Percentiles rank a stretch among this genome's conserved stretches.
Conservation (phyloP, 495 filamentous ascomycete genomes). For the Lineolata rhizophorae region DNA sequence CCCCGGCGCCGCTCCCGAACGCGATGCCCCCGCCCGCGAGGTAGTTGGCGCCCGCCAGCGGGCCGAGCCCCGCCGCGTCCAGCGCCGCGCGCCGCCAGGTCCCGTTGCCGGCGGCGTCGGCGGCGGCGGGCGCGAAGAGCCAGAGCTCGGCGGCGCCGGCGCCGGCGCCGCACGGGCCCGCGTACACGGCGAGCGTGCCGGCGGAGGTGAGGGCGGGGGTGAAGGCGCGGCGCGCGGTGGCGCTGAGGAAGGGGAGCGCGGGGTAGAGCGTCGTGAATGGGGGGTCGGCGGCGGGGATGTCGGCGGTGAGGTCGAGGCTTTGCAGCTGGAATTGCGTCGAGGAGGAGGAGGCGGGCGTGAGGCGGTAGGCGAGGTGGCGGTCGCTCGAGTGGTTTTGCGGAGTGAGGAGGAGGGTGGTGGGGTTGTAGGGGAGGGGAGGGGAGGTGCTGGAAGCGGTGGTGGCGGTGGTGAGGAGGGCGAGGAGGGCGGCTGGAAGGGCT, state of each 20-base stretch:
- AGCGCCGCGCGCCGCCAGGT: conserved; percentile 26
- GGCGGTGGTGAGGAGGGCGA: too few relatives aligned
- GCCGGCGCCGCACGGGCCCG: conserved; percentile 39
- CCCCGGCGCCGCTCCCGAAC: conserved; percentile 7
- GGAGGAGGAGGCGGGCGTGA: conserved; percentile 24
- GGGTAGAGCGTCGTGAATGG: conserved; percentile 33
- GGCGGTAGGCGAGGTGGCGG: conserved; percentile 41
- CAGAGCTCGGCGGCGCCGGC: conserved; percentile 27
- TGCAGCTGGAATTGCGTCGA: conserved; percentile 29
- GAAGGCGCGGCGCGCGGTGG: conserved; percentile 24
- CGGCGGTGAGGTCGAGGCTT: conserved; percentile 37
- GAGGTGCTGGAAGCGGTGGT: too few relatives aligned
- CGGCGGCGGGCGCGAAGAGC: conserved; percentile 26
- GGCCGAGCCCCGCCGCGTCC: conserved; percentile 13
- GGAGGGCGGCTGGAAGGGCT: too few relatives aligned
- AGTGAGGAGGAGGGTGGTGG: conserved; percentile 42
- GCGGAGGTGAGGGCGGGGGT: conserved; percentile 38
- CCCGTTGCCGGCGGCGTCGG: conserved; percentile 25
- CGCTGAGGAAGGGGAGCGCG: conserved; percentile 41
- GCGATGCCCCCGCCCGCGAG: conserved; percentile 37
- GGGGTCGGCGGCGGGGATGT: conserved; percentile 27
- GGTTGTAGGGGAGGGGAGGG: conserved; percentile 66
- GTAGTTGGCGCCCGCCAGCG: conserved; percentile 34
- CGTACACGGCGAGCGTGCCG: conserved; percentile 45
- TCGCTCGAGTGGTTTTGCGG: conserved; percentile 24